Evolutionary conservation across 1,284 basidiomycete species (phyloP).

Genomic region (Kalmanozyma brasiliensis): DNA sequence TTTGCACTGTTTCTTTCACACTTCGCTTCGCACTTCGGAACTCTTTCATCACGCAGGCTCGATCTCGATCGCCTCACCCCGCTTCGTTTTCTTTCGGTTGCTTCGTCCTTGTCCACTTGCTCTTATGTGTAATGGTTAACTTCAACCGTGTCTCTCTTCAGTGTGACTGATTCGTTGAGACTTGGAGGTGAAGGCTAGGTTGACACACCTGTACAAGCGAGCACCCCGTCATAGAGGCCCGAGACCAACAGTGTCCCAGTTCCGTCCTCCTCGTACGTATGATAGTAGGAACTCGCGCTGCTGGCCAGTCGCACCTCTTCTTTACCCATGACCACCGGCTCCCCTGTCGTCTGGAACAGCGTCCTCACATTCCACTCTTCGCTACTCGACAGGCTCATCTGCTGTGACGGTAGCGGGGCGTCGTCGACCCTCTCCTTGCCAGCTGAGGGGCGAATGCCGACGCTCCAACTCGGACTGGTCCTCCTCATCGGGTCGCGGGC

Average conservation of each 20-base stretch:
- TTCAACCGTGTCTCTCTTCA: no score
- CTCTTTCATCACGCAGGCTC: no score
- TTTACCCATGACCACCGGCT: neutral
- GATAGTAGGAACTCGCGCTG: constrained; percentile 16
- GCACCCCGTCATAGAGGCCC: constrained; percentile 17
- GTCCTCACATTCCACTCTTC: constrained; percentile 5
- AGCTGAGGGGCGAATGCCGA: constrained; percentile 14
- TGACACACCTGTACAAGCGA: constrained; percentile 22
- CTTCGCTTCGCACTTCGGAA: no score
- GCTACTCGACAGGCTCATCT: constrained; percentile 15
- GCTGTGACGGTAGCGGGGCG: constrained; percentile 17
- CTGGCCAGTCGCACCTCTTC: neutral
- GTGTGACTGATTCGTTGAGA: no score
- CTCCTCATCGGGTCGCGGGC: constrained; percentile 68
- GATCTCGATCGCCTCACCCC: no score
- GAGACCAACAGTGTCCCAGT: constrained; percentile 30
- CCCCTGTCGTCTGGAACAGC: constrained; percentile 16
- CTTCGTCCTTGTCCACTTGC: neutral
- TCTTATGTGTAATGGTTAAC: constrained; percentile 23
- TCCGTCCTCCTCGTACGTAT: neutral
- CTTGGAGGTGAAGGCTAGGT: constrained; percentile 1
- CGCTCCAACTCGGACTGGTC: constrained; percentile 20
- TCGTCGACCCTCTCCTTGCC: constrained; percentile 8
- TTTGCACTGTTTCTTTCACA: neutral
- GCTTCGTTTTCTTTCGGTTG: neutral